Evolutionary conservation across 805 yeast genomes (phyloP).

Genomic region (Hanseniaspora thailandica): DNA sequence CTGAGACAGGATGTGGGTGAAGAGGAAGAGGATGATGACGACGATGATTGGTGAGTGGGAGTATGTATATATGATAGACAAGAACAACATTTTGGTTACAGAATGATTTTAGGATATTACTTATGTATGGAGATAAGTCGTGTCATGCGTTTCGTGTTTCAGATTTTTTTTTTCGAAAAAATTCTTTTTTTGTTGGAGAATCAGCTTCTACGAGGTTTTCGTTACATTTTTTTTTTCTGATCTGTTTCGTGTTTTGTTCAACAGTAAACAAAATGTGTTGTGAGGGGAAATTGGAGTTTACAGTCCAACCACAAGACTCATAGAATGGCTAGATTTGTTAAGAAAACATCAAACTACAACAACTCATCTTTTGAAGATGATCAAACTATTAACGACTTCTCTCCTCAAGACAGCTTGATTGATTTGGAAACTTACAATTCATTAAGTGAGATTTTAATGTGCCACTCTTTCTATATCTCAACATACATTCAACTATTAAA

Average conservation of each 20-base stretch:
- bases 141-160: not conserved
- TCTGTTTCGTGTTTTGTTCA: not conserved
- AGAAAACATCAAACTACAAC: not conserved
- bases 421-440: not conserved
- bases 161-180: not conserved
- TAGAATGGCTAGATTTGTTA: not conserved
- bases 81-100: no score
- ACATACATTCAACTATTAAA: conserved; percentile 25
- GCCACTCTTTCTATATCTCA: conserved; percentile 23
- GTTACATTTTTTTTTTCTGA: not conserved
- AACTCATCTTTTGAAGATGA: conserved; percentile 15
- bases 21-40: conserved; percentile 57
- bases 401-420: not conserved
- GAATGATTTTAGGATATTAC: no score
- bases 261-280: not conserved
- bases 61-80: not conserved
- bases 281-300: no score
- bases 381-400: not conserved
- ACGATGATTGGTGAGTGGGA: conserved; percentile 25
- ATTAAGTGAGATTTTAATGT: not conserved
- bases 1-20: conserved; percentile 51
- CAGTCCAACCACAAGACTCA: no score
- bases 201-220: not conserved
- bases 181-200: not conserved
- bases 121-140: not conserved